A percentile compares a stretch with the other conserved stretches of the same genome.
phyloP scores from a whole-genome alignment of 169 alveolate species.

The Plasmodium gaboni region DNA sequence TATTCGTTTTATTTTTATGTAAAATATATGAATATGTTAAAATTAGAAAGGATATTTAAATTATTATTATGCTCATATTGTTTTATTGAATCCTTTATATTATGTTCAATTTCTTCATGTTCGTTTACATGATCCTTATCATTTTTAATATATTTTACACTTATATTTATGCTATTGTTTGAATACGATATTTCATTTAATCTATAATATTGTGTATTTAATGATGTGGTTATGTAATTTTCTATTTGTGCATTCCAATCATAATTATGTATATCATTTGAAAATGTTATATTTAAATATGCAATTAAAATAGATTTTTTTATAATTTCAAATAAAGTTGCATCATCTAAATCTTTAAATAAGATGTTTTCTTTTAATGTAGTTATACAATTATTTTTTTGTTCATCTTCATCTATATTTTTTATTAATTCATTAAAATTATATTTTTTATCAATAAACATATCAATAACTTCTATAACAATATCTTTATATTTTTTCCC shows the following conservation, averaged over 20 bases:
- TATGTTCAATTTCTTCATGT: slow-evolving; percentile 45
- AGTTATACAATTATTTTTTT: slow-evolving; percentile 1
- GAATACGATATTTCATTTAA: slow-evolving; percentile 21
- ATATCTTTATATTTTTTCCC: slow-evolving; percentile 72
- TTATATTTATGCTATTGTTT: slow-evolving; percentile 47
- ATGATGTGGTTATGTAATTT: slow-evolving; percentile 13
- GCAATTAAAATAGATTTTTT: slow-evolving; percentile 59
- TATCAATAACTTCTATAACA: slow-evolving; percentile 37
- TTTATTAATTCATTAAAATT: slow-evolving; percentile 35
- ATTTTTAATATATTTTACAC: slow-evolving; percentile 12
- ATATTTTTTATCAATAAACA: slow-evolving; percentile 25
- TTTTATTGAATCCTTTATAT: slow-evolving; percentile 27
- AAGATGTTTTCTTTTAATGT: slow-evolving; percentile 19
- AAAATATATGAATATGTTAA: slow-evolving; percentile 24
- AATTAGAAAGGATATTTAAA: slow-evolving; percentile 39
- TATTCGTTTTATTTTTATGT: neutral
- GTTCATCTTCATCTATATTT: slow-evolving; percentile 18
- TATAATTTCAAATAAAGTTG: slow-evolving; percentile 23
- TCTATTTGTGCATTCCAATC: slow-evolving; percentile 51
- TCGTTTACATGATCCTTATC: slow-evolving; percentile 18
- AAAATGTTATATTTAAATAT: slow-evolving; percentile 48
- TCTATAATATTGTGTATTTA: slow-evolving; percentile 30
- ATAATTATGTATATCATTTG: slow-evolving; percentile 53
- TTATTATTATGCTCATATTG: slow-evolving; percentile 35
- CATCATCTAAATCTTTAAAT: slow-evolving; percentile 43